Conservation (phyloP, 2,329 filamentous ascomycete genomes). For the Xylariaceae sp. region DNA sequence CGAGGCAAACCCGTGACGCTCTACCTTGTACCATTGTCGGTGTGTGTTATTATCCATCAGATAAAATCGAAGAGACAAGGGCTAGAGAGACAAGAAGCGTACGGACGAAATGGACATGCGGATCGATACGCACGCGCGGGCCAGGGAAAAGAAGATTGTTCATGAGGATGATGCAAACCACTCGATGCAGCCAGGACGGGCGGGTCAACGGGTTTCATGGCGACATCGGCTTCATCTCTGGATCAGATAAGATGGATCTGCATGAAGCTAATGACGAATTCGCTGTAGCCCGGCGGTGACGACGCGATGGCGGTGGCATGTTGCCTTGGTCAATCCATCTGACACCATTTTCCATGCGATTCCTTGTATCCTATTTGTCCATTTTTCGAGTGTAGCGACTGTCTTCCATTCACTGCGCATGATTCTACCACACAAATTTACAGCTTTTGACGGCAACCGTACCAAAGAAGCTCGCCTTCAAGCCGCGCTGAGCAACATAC, state of each 20-base stretch:
- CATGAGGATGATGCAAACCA: constrained; percentile 28
- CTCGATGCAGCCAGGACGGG: constrained; percentile 32
- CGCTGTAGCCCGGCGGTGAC: constrained; percentile 8
- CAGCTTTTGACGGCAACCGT: no score
- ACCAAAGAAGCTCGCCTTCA: no score
- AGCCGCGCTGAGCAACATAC: no score
- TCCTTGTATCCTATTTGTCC: no score
- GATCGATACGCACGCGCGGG: no score
- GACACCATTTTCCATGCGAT: no score
- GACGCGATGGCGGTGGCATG: constrained; percentile 2
- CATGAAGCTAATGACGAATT: constrained; percentile 28
- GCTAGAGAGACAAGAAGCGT: neutral
- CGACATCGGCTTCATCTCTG: constrained; percentile 58
- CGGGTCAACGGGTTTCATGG: constrained; percentile 28
- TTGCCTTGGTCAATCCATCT: neutral
- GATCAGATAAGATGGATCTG: constrained; percentile 60
- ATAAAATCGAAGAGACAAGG: neutral
- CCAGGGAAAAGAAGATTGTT: neutral
- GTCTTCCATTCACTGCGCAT: neutral
- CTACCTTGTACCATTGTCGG: neutral
- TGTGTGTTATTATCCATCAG: neutral
- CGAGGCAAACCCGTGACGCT: no score
- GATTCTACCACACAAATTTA: no score
- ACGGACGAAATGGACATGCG: no score
- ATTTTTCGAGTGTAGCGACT: no score